phyloP scores from a whole-genome alignment of 2,329 filamentous ascomycete genomes.

The Botrytis cinerea region DNA sequence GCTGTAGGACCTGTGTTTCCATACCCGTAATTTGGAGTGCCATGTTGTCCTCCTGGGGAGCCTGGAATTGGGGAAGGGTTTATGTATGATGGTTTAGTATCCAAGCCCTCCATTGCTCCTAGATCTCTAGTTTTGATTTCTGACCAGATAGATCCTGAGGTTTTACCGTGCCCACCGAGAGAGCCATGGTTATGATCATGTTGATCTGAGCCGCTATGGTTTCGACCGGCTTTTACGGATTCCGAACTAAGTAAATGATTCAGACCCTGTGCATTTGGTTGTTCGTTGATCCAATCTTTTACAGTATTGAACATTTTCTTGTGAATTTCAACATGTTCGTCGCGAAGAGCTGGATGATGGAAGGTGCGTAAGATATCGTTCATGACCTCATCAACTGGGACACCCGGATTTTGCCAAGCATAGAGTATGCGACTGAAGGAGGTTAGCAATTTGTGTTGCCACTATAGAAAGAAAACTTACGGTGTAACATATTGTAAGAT shows the following conservation, averaged over 20 bases:
- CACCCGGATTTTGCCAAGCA: slow-evolving; percentile 86
- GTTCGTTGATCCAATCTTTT: slow-evolving; percentile 73
- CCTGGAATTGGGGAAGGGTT: slow-evolving; percentile 32
- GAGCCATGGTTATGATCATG: slow-evolving; percentile 40
- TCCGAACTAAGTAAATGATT: slow-evolving; percentile 78
- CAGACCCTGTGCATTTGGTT: slow-evolving; percentile 66
- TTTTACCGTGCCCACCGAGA: slow-evolving; percentile 54
- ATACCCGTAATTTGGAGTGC: slow-evolving; percentile 37
- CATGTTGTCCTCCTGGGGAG: slow-evolving; percentile 29
- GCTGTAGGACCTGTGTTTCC: slow-evolving; percentile 31
- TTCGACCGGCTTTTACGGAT: slow-evolving; percentile 79
- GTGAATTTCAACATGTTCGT: slow-evolving; percentile 77
- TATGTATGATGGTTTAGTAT: slow-evolving; percentile 43
- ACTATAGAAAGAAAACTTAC: slow-evolving; percentile 50
- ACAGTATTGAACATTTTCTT: slow-evolving; percentile 87
- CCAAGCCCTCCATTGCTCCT: slow-evolving; percentile 54
- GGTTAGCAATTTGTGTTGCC: not conserved
- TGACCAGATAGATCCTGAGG: slow-evolving; percentile 60
- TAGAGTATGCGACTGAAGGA: slow-evolving; percentile 70
- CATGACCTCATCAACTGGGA: slow-evolving; percentile 80
- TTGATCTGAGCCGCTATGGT: slow-evolving; percentile 59
- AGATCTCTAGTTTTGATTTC: slow-evolving; percentile 62
- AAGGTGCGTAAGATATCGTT: slow-evolving; percentile 80
- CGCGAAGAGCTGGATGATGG: slow-evolving; percentile 84
- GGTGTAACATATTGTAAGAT: slow-evolving; percentile 87